Base-by-base conservation (phyloP, 169 alveolate species). In the Plasmodium falciparum region DNA sequence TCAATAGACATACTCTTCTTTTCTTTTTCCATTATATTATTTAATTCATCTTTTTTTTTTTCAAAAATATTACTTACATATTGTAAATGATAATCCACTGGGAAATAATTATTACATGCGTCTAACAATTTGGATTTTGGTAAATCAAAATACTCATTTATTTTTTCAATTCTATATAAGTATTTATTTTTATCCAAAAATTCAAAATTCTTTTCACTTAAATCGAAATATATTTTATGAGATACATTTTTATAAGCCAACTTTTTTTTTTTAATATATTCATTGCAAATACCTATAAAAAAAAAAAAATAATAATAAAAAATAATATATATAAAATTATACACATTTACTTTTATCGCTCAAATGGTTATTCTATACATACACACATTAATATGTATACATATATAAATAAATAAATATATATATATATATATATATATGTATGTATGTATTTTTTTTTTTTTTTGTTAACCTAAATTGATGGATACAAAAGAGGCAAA, bases 41-140 rank as follows among this genome's bases (percentile, higher is more conserved):
- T 49, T 33, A 78, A 66, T 15, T 17, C 47, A 13, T 29, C 47
- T 78, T 65, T 78, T 15, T 24, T 66, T 43, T 56, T 70, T 66
- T 78, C 90, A 63, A 78, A 47, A 20, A 78, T 43, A n/a, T 66
- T 20, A 66, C 39, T 78, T 56, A 78, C 11, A 43, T 78, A 78
- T 45, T 78, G 90, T 70, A 78, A 65, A 59, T 78, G 90, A 45
- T 66, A 78, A 58, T 78, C 90, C 43, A 78, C 9, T 11, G 90
- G 90, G 29, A n/a, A 78, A 47, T 78, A 78, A 66, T 50, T 78
- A 50, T 78, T 78, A 15, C 80, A 61, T 24, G 80, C 90, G 17
- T 71, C 52, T 0, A 56, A 43, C 15, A 78, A 26, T 13, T 70
- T 22, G 2, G 3, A 39, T n/a, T 66, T 17, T 11, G 90, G 78